A percentile compares a stretch with the other conserved stretches of the same genome.
phyloP scores from a whole-genome alignment of 306 rosid genomes.

The Cajanus cajan region DNA sequence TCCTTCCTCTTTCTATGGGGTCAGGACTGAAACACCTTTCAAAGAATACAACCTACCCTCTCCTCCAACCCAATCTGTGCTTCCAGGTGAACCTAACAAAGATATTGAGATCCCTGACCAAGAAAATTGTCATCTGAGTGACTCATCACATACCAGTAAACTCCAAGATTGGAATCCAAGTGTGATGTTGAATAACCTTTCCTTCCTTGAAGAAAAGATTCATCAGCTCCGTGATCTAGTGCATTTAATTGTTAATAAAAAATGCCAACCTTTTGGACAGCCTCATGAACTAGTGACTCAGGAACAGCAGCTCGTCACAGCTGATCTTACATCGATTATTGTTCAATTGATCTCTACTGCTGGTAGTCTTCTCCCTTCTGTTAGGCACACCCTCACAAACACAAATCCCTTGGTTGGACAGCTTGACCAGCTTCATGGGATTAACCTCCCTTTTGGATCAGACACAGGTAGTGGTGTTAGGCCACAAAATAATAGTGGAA shows the following conservation, averaged over 20 bases:
- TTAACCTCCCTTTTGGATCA: constrained; percentile 43
- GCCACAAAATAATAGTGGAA: constrained; percentile 42
- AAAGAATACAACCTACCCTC: constrained; percentile 50
- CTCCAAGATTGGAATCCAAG: constrained; percentile 82
- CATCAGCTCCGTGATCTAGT: constrained; percentile 92
- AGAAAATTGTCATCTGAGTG: constrained; percentile 45
- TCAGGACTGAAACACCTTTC: constrained; percentile 54
- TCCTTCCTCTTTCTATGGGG: constrained; percentile 47
- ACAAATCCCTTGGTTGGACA: constrained; percentile 47
- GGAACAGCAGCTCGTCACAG: constrained; percentile 87
- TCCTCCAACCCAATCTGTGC: constrained; percentile 35
- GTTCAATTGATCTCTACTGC: constrained; percentile 93
- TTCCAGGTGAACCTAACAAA: constrained; percentile 38
- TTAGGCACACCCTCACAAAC: constrained; percentile 52
- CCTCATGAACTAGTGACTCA: constrained; percentile 70
- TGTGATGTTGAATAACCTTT: constrained; percentile 69
- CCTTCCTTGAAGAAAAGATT: constrained; percentile 82
- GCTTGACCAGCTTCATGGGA: constrained; percentile 56
- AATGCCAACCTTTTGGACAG: constrained; percentile 60
- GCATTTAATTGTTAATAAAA: constrained; percentile 68
- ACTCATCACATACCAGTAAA: constrained; percentile 38
- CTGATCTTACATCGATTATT: constrained; percentile 88
- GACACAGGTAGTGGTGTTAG: constrained; percentile 36
- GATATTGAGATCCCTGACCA: constrained; percentile 40
- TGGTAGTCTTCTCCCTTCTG: constrained; percentile 88